Evolutionary conservation across 495 filamentous ascomycete genomes (phyloP).

Genomic region (Aspergillus nidulans): DNA sequence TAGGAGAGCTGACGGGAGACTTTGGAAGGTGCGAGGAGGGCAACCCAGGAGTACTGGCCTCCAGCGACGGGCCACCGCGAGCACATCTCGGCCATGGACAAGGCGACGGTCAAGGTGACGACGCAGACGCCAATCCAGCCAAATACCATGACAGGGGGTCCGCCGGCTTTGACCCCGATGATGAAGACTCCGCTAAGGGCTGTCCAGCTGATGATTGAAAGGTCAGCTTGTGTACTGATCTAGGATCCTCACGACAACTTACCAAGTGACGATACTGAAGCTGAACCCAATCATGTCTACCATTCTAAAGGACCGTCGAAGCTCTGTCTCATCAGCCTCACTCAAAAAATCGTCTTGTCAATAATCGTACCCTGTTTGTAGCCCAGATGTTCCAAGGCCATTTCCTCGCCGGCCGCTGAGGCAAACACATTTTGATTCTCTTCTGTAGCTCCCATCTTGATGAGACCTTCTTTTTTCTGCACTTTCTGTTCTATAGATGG

Average conservation of each 20-base stretch:
- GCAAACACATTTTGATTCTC: constrained; percentile 19
- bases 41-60: constrained; percentile 56
- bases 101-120: constrained; percentile 48
- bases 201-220: constrained; percentile 45
- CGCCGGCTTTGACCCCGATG: constrained; percentile 50
- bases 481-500: not conserved
- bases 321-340: constrained; percentile 25
- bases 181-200: constrained; percentile 54
- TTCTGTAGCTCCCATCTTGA: not conserved
- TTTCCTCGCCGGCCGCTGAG: constrained; percentile 30
- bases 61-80: constrained; percentile 50
- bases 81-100: constrained; percentile 58
- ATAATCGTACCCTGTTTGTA: constrained; percentile 41
- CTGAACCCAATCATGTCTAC: constrained; percentile 58
- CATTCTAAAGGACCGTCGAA: constrained; percentile 54
- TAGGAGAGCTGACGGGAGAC: constrained; percentile 45
- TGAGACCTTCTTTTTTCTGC: not conserved
- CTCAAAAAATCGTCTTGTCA: not conserved
- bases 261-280: constrained; percentile 56
- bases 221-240: not conserved
- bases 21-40: constrained; percentile 49
- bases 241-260: not conserved
- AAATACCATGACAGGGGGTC: constrained; percentile 56
- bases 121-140: constrained; percentile 50
- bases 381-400: constrained; percentile 37